Evolutionary conservation across 805 yeast species (phyloP).

Genomic region (Candida multigemmis): DNA sequence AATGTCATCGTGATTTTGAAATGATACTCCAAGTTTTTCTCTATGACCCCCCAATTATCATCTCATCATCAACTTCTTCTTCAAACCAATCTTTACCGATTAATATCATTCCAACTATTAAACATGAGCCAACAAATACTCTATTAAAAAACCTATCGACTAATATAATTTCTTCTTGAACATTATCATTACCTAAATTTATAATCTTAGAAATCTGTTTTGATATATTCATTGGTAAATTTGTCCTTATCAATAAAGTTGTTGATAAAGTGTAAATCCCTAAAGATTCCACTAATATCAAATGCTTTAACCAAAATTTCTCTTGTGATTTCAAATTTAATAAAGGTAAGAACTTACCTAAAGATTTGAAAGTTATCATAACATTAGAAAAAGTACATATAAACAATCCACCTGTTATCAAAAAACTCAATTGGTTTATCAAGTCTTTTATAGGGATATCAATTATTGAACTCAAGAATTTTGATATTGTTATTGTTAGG

Average conservation of each 20-base stretch:
- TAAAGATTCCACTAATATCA: slow-evolving; percentile 34
- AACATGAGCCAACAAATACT: too few species aligned
- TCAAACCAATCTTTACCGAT: too few species aligned
- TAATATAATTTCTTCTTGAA: too few species aligned
- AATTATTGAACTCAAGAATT: slow-evolving; percentile 13
- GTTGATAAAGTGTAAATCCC: slow-evolving; percentile 47
- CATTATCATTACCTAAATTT: too few species aligned
- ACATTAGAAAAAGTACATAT: slow-evolving; percentile 60
- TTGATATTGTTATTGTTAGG: slow-evolving; percentile 39
- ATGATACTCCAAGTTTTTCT: too few species aligned
- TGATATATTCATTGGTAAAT: slow-evolving; percentile 36
- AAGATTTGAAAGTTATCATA: slow-evolving; percentile 47
- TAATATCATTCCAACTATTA: too few species aligned
- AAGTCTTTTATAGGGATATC: slow-evolving; percentile 28
- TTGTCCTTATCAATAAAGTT: slow-evolving; percentile 38
- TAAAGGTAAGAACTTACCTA: slow-evolving; percentile 22
- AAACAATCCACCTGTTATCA: slow-evolving; percentile 51
- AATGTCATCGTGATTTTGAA: too few species aligned
- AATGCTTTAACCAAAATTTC: slow-evolving; percentile 25
- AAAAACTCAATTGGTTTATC: slow-evolving; percentile 37
- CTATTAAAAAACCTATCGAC: too few species aligned
- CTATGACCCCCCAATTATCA: too few species aligned
- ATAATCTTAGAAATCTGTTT: slow-evolving; percentile 28
- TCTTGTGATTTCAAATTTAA: slow-evolving; percentile 7
- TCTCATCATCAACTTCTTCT: too few species aligned